Evolutionary conservation across 129 eudicot species (phyloP), one percentile per base, ranked within the genome.

Genomic region (Centrapalus pauciflorus): DNA sequence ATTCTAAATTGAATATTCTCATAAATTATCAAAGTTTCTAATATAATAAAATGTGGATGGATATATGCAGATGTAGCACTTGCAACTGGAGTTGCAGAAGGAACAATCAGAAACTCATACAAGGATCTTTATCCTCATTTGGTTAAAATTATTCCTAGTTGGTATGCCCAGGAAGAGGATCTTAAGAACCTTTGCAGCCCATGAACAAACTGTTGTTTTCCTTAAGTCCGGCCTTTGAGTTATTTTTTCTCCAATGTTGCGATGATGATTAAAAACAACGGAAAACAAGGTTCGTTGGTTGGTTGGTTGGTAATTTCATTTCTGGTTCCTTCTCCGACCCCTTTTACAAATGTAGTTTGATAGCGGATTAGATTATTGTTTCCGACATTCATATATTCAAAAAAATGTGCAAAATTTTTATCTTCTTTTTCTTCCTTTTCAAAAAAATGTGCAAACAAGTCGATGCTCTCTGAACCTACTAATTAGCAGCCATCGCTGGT

Each of bases 61-160:
- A n/a, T n/a, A n/a, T n/a, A n/a, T n/a, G 86, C 81, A 90, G 97
- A 90, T 71, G 78, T 90, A 4, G 83, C 95, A 33, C 79, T 90
- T 54, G 95, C 97, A 43, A 90, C 97, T 9, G 92, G 95, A 69
- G 97, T 90, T 72, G 90, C 97, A 17, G 92, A 87, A 80, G 93
- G 90, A 34, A 87, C 97, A 13, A 90, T 90, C 19, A 76, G 90
- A 50, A 84, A 82, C 73, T 81, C 95, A 0, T 90, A 75, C 76
- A 90, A 87, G 82, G 95, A 87, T 72, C 76, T 87, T 29, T 78
- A 82, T 60, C 97, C 93, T 57, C 97, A 90, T 68, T 80, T 87
- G 55, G 73, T 79, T 0, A 87, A 87, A 82, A 87, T 90, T 10
- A 85, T 90, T 61, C 97, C 97, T 0, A 72, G 63, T 30, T 90